Evolutionary conservation across 2,329 filamentous ascomycete species (phyloP), one percentile per base, ranked within the genome.

Genomic region (Apiospora koreana): DNA sequence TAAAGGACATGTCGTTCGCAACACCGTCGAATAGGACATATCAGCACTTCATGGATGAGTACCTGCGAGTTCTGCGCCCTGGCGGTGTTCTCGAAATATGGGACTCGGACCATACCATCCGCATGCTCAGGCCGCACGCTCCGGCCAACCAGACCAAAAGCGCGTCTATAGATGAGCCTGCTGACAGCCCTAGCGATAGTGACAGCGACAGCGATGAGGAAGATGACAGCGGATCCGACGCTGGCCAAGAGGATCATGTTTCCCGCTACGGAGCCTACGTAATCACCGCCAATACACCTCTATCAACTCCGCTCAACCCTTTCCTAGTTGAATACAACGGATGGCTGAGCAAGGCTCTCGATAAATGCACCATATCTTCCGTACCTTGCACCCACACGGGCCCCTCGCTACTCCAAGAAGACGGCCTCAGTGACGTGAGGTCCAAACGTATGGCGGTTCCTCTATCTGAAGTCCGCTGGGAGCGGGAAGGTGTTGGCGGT

Each of bases 21-120:
- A 82, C 89, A n/a, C 85, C 92, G 9, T 88, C 88, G 35, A 31
- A 31, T 38, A 62, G 54, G 54, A 62, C 21, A 38, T 62, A 62
- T 38, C 82, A 88, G 62, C 84, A 88, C 70, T 79, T 88, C 35
- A 84, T 90, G 71, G 92, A 93, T 73, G 94, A 98, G 78, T 92
- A 91, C 72, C 83, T 95, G 64, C 92, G 95, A 23, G 82, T 97
- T 16, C 84, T 97, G 45, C 90, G 88, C 74, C 91, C 93, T 0
- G 94, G 93, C 21, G 95, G 95, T 5, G 89, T 90, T 1, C 77
- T 98, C 35, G 95, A 98, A 79, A 86, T 97, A 21, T 98, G 95
- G 95, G 95, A 97, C 74, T 92, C 92, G 6, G 95, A 98, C 81
- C 90, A 94, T 78, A 88, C 92, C 16, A 89, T 97, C 73, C 92